Percentiles rank a stretch among this genome's conserved stretches.
Evolutionary conservation across 2,329 filamentous ascomycete species (phyloP).

Genomic region (Cordyceps cicadae): DNA sequence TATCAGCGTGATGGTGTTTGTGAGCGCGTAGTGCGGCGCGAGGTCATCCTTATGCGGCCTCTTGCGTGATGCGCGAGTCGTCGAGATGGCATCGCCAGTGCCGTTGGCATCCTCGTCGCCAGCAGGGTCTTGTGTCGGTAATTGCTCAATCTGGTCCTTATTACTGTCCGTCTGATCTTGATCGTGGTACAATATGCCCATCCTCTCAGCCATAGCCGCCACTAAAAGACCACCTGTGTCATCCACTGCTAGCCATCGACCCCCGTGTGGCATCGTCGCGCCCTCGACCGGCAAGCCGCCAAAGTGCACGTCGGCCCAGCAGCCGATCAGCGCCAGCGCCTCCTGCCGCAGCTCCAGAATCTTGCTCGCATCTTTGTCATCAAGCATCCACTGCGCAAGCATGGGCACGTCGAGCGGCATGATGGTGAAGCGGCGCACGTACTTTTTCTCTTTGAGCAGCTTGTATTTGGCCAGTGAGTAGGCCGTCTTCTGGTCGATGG

Average conservation of each 20-base stretch:
- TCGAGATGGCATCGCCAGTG: neutral
- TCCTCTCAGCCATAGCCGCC: slow-evolving; percentile 77
- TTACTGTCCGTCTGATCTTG: slow-evolving; percentile 15
- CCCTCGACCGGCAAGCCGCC: slow-evolving; percentile 23
- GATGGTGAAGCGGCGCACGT: slow-evolving; percentile 77
- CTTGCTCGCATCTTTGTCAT: slow-evolving; percentile 70
- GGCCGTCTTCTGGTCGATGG: slow-evolving; percentile 85
- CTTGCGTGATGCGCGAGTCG: slow-evolving; percentile 17
- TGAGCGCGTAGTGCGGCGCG: slow-evolving; percentile 56
- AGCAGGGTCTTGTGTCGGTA: neutral
- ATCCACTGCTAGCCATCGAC: slow-evolving; percentile 73
- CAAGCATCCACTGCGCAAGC: slow-evolving; percentile 67
- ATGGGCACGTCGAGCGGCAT: slow-evolving; percentile 73
- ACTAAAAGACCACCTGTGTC: slow-evolving; percentile 78
- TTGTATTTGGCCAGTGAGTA: slow-evolving; percentile 96
- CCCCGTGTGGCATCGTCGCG: slow-evolving; percentile 23
- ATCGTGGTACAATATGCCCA: slow-evolving; percentile 64
- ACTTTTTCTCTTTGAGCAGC: slow-evolving; percentile 87
- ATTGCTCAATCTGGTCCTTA: slow-evolving; percentile 7
- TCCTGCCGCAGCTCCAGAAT: slow-evolving; percentile 85
- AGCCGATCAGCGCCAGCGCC: slow-evolving; percentile 68
- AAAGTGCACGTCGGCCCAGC: slow-evolving; percentile 85
- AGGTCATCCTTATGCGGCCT: slow-evolving; percentile 37
- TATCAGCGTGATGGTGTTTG: slow-evolving; percentile 72
- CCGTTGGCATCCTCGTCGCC: slow-evolving; percentile 12